Evolutionary conservation across 345 rosid species (phyloP), one percentile per base, ranked within the genome.

Genomic region (Murraya paniculata): DNA sequence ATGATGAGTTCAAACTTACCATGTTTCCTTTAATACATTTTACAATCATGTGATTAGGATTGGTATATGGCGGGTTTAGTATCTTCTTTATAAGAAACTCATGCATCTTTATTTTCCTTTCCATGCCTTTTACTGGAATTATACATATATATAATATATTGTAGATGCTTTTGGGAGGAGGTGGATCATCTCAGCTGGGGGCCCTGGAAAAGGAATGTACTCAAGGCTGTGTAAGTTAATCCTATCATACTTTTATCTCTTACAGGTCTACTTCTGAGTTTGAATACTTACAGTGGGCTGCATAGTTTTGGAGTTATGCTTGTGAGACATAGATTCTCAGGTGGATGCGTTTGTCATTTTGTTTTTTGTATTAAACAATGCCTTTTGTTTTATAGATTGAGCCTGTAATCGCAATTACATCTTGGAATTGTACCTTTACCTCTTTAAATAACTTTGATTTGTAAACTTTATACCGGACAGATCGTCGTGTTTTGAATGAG

Each of bases 141-240:
- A 18, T 39, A 73, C 59, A 48, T 60, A 45, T 61, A 78, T 55
- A 33, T 59, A n/a, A 24, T 76, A 62, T 74, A 64, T 5, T 85
- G 69, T 84, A 96, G 99, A 98, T 96, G 92, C 93, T 96, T 57
- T 78, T 96, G 95, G 97, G 95, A 78, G 99, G 99, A 76, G 97
- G 98, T 80, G 98, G 98, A 78, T 94, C 98, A 27, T 94, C 84
- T 96, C 99, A 31, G 93, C 95, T 0, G 98, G 22, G 98, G 99
- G 50, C 99, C 99, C 97, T 22, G 97, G 99, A 27, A 92, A 96
- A 71, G 98, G 97, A 79, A 94, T 96, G 99, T 87, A 92, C 78
- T 92, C 99, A 30, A 83, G 97, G 83, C 86, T 96, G 50, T 91
- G 99, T 96, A 90, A 88, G 98, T 85, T 73, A 45, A 73, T 70